Percentiles rank a stretch among this genome's conserved stretches.
Evolutionary conservation across 768 basidiomycete genomes (phyloP).

Genomic region (Tephrocybe sp.): DNA sequence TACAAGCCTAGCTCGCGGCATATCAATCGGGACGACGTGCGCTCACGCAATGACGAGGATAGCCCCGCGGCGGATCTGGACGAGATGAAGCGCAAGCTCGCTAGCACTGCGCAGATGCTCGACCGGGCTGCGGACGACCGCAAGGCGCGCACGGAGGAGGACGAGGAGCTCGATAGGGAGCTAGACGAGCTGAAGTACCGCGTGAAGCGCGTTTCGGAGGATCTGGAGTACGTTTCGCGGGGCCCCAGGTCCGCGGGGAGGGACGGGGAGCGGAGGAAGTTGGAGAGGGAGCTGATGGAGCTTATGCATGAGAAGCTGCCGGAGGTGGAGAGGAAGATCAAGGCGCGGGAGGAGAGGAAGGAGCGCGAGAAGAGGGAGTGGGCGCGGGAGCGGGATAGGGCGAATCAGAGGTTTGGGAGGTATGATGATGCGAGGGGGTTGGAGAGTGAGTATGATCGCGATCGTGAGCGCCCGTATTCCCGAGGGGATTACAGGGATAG

Average conservation of each 20-base stretch:
- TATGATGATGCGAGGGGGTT: conserved; percentile 35
- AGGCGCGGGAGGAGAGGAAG: conserved; percentile 72
- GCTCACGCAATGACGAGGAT: conserved; percentile 68
- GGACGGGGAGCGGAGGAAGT: conserved; percentile 81
- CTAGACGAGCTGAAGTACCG: conserved; percentile 82
- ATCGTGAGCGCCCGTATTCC: no score
- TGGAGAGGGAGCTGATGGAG: conserved; percentile 84
- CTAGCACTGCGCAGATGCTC: conserved; percentile 76
- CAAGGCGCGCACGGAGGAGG: conserved; percentile 64
- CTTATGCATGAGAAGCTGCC: conserved; percentile 92
- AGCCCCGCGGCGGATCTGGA: conserved; percentile 63
- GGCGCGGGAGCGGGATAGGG: conserved; percentile 73
- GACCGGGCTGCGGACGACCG: conserved; percentile 70
- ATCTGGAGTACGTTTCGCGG: conserved; percentile 78
- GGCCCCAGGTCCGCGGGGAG: conserved; percentile 64
- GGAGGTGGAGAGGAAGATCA: conserved; percentile 82
- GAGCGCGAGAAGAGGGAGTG: conserved; percentile 79
- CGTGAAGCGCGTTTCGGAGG: conserved; percentile 85
- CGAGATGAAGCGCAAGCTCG: conserved; percentile 84
- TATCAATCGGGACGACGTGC: conserved; percentile 79
- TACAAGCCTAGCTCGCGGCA: conserved; percentile 85
- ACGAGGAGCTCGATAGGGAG: conserved; percentile 90
- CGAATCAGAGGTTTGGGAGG: conserved; percentile 79
- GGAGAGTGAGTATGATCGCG: no score
- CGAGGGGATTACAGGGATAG: no score